A percentile compares a stretch with the other conserved stretches of the same genome.
phyloP scores from a whole-genome alignment of 768 basidiomycete species.

The Suillus cothurnatus region DNA sequence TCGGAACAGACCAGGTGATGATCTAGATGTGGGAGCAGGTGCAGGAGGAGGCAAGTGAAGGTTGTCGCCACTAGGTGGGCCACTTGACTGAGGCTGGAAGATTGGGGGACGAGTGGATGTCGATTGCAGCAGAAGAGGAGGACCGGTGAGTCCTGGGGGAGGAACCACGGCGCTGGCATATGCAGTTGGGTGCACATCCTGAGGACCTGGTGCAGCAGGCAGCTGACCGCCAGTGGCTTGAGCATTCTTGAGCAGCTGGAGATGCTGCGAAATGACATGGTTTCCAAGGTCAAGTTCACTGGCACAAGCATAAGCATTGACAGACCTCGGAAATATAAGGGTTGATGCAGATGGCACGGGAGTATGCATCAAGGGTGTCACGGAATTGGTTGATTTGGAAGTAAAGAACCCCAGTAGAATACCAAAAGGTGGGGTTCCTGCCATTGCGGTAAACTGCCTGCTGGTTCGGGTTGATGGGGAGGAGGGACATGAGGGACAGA shows the following conservation, averaged over 20 bases:
- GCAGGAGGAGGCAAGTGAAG: too few relatives aligned
- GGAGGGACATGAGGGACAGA: too few relatives aligned
- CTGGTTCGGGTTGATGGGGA: constrained; percentile 49
- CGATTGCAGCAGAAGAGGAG: constrained; percentile 63
- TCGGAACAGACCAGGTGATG: too few relatives aligned
- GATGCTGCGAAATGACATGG: constrained; percentile 74
- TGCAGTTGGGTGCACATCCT: constrained; percentile 95
- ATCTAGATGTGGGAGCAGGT: too few relatives aligned
- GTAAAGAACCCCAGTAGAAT: constrained; percentile 97
- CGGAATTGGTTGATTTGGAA: constrained; percentile 99
- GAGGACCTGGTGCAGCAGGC: constrained; percentile 87
- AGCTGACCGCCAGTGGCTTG: constrained; percentile 73
- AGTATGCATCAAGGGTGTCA: constrained; percentile 98
- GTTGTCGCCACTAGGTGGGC: too few relatives aligned
- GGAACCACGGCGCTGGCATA: constrained; percentile 81
- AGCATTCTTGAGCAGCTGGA: constrained; percentile 77
- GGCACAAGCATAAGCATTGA: constrained; percentile 96
- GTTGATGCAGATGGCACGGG: too few relatives aligned
- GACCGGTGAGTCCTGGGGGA: constrained; percentile 67
- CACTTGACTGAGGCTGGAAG: constrained; percentile 72
- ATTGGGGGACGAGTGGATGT: constrained; percentile 45
- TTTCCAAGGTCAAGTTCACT: constrained; percentile 92
- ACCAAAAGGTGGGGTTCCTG: constrained; percentile 99
- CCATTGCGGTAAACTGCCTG: constrained; percentile 99
- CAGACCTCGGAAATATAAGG: constrained; percentile 79